Evolutionary conservation across 352 stramenopile genomes (phyloP).

Genomic region (Aphanomyces cochlioides): DNA sequence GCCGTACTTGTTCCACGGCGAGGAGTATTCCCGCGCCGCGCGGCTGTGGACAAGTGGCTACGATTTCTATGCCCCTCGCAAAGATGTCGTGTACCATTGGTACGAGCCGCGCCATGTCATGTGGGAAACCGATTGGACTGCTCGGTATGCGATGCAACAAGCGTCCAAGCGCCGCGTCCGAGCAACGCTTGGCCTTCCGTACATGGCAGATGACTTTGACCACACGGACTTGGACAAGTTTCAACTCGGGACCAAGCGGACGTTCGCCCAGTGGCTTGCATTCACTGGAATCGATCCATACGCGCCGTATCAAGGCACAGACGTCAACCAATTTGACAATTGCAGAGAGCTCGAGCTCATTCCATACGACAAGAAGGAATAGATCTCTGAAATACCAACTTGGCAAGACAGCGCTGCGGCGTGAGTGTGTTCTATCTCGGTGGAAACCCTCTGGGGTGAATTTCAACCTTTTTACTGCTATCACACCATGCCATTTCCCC

Average conservation of each 20-base stretch:
- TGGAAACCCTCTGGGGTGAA: no score
- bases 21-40: constrained; percentile 76
- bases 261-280: constrained; percentile 69
- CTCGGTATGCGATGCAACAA: constrained; percentile 66
- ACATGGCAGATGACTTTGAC: constrained; percentile 67
- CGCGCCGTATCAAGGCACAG: constrained; percentile 50
- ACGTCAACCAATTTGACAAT: constrained; percentile 67
- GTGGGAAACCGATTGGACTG: constrained; percentile 72
- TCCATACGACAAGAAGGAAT: constrained; percentile 37
- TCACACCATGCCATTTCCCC: no score
- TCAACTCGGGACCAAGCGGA: constrained; percentile 62
- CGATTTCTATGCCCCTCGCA: constrained; percentile 72
- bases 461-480: no score
- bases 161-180: constrained; percentile 68
- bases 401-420: no score
- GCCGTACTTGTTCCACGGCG: constrained; percentile 72
- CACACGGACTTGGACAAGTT: constrained; percentile 70
- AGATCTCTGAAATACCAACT: neutral
- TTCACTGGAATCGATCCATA: constrained; percentile 76
- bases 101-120: constrained; percentile 80
- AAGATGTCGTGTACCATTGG: constrained; percentile 76
- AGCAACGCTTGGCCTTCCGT: constrained; percentile 51
- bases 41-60: constrained; percentile 75
- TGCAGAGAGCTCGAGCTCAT: constrained; percentile 67
- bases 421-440: no score